Base-by-base conservation (phyloP, 2,329 filamentous ascomycete genomes). In the Emmonsia crescens region DNA sequence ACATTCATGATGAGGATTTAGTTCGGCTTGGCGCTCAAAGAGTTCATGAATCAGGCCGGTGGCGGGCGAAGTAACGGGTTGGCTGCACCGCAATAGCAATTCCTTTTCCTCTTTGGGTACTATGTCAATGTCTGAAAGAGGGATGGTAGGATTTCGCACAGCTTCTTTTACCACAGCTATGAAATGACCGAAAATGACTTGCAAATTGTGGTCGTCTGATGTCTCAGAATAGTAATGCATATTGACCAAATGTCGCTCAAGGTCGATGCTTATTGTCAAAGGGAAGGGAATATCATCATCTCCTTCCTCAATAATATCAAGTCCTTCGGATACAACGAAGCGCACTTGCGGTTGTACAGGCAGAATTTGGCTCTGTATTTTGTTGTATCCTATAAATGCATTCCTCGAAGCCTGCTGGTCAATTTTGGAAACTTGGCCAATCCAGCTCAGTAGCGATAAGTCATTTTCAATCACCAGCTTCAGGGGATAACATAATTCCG, bases 1-100 rank as follows among this genome's bases (percentile, higher is more conserved):
- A 3, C 57, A 57, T 19, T 38, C 29, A n/a, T 40, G 24, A n/a
- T 48, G 24, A 5, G 61, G 61, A 29, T 36, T 49, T n/a, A 29
- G 16, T 16, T 42, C 42, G n/a, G 44, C 60, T 54, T 59, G 60
- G 27, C 16, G 24, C 33, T 59, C 60, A 46, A 62, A 59, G 16
- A 62, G 48, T 2, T 29, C 29, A 56, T 59, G 33, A 5, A 62
- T 57, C 19, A 55, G 52, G n/a, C 52, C 52, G 10, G n/a, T 24
- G 12, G 31, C 33, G 2, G 59, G 54, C 5, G 14, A 5, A 9
- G 33, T 46, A 44, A 54, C 33, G 48, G 44, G 40, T 19, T 52
- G 27, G 5, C 29, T 31, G 29, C 44, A 52, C 29, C 9, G 24
- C n/a, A 44, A 36, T 9, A 44, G 49, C n/a, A 60, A 54, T 33